These are phyloP conservation scores for Agaricus sinodeliciosus DNA, from an alignment of 768 basidiomycete genomes.

Conservation along the genomic window DNA sequence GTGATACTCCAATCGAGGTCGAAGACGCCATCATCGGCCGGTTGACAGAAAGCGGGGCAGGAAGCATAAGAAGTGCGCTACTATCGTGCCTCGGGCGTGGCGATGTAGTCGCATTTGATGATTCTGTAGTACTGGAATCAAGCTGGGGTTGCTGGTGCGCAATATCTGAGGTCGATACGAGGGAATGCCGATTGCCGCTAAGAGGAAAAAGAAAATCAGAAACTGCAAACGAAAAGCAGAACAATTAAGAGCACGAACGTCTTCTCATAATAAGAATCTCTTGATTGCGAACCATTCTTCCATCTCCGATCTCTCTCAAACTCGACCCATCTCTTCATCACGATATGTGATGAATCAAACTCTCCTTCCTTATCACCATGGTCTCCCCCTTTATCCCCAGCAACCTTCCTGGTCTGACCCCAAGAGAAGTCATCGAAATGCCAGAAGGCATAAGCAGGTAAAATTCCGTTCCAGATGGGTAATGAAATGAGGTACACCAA, in stretches of 20 bases:
- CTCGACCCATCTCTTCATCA: conserved; percentile 99
- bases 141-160: conserved; percentile 47
- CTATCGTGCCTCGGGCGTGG: conserved; percentile 62
- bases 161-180: conserved; percentile 74
- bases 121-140: conserved; percentile 61
- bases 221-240: neutral
- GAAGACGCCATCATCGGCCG: conserved; percentile 45
- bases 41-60: conserved; percentile 63
- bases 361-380: conserved; percentile 96
- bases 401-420: conserved; percentile 87
- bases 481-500: conserved; percentile 85
- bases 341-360: conserved; percentile 93
- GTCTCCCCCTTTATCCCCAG: conserved; percentile 61
- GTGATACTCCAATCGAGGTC: conserved; percentile 35
- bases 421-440: conserved; percentile 98
- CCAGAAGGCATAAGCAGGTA: conserved; percentile 97
- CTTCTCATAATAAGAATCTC: conserved; percentile 74
- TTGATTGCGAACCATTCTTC: conserved; percentile 81
- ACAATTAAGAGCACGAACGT: conserved; percentile 40
- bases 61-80: conserved; percentile 65
- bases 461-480: conserved; percentile 94
- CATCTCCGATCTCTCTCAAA: conserved; percentile 94
- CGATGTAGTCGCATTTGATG: conserved; percentile 32
- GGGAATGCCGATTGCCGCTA: conserved; percentile 56
- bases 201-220: conserved; percentile 9